Base-by-base conservation (phyloP, 2,329 filamentous ascomycete species). In the Colletotrichum sp. region DNA sequence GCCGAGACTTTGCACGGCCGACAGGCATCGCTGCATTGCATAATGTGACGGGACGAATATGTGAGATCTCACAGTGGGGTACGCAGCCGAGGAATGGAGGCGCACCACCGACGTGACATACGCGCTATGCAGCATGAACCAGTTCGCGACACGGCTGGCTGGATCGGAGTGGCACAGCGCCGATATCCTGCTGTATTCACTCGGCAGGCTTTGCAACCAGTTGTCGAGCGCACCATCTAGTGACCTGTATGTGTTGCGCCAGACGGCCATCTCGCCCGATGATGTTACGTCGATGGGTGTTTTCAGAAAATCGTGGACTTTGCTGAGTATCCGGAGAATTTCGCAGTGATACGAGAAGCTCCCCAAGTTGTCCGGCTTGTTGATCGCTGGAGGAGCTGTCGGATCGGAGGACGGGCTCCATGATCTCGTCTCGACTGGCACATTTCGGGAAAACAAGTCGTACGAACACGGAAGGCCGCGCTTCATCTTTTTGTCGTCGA, bases 261-360 rank as follows among this genome's bases (percentile, higher is more conserved):
- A 88, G 9, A 78, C 80, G 10, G 84, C 81, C 81, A 87, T 85
- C 18, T 85, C 86, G 3, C 81, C 68, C 1, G 85, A 79, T 0
- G 84, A 86, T 1, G 84, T 83, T 2, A 86, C 81, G 68, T 88
- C 85, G 60, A 88, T 76, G 1, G 86, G 85, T 1, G 78, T 82
- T 63, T 85, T 85, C 36, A 88, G 82, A 68, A 88, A 88, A 55
- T 84, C 82, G 78, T 88, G 86, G 2, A 88, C 83, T n/a, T 82
- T 83, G 77, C 85, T 87, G 3, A 88, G 78, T 18, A 87, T 87
- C 3, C 84, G 81, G 12, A 87, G 78, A n/a, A 88, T 86, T 68
- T 87, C 84, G 77, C 86, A 87, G 68, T 88, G 86, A 16, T 88
- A 86, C 0, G 86, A 86, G 72, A 88, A 88, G 71, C 85, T 87